Evolutionary conservation across 768 basidiomycete species (phyloP).

Genomic region (Bullera alba): DNA sequence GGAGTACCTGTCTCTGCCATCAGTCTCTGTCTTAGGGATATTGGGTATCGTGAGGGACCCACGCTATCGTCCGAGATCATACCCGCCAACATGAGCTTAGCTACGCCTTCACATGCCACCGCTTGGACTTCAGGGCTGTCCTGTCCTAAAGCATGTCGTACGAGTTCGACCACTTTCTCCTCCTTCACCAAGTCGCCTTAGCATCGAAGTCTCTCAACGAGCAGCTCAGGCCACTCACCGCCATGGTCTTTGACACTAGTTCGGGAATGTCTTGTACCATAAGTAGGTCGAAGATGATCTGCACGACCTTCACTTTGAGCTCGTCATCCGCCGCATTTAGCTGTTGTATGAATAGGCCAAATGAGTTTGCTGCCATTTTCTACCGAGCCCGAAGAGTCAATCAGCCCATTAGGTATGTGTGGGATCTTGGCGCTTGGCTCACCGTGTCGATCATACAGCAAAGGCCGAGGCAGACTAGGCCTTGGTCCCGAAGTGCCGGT

Average conservation of each 20-base stretch:
- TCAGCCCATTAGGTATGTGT: neutral
- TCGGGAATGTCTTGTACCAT: constrained; percentile 67
- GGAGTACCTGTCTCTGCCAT: constrained; percentile 48
- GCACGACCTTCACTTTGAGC: constrained; percentile 64
- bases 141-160: constrained; percentile 57
- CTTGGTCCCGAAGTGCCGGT: constrained; percentile 68
- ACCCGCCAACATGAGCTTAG: constrained; percentile 77
- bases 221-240: constrained; percentile 21
- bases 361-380: constrained; percentile 55
- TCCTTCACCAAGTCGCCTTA: no score
- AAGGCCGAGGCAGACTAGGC: constrained; percentile 69
- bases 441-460: constrained; percentile 68
- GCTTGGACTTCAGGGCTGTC: constrained; percentile 61
- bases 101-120: constrained; percentile 65
- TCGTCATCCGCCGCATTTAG: constrained; percentile 59
- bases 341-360: constrained; percentile 77
- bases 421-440: constrained; percentile 8
- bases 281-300: constrained; percentile 75
- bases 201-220: neutral
- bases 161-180: constrained; percentile 62
- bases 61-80: constrained; percentile 68
- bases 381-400: constrained; percentile 19
- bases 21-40: neutral
- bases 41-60: constrained; percentile 21
- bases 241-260: constrained; percentile 37